phyloP scores from a whole-genome alignment of 2,329 filamentous ascomycete species.

The Epichloe aotearoae region DNA sequence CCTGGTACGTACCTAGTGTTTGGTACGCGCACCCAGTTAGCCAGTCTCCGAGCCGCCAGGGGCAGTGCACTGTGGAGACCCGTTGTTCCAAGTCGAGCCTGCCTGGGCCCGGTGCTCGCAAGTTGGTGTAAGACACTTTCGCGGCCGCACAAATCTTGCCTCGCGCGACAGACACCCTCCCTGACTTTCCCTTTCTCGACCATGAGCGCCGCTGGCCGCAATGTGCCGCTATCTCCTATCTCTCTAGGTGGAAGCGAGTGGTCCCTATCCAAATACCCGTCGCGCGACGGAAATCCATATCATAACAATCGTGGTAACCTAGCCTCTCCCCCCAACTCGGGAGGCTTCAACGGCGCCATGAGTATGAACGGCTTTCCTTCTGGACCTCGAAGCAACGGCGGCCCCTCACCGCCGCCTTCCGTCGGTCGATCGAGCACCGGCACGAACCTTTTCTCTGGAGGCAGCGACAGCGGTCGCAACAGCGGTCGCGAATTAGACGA shows the following conservation, averaged over 20 bases:
- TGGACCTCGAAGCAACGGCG: constrained; percentile 42
- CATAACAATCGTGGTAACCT: constrained; percentile 44
- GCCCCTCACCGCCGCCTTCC: constrained; percentile 77
- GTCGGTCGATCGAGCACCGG: constrained; percentile 76
- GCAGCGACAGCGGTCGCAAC: constrained; percentile 50
- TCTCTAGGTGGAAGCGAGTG: constrained; percentile 77
- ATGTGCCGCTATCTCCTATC: constrained; percentile 68
- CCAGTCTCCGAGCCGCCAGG: constrained; percentile 4
- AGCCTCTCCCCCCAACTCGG: constrained; percentile 55
- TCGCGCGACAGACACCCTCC: constrained; percentile 10
- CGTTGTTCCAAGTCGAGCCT: constrained; percentile 1
- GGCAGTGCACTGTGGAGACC: constrained; percentile 3
- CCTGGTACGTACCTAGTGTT: neutral
- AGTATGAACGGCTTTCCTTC: constrained; percentile 49
- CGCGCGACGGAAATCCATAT: constrained; percentile 36
- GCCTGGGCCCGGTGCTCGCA: constrained; percentile 1
- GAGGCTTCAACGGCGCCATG: constrained; percentile 40
- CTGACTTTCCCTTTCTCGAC: constrained; percentile 19
- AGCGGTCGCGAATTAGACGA: constrained; percentile 49
- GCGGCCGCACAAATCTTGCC: constrained; percentile 5
- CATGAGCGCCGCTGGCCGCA: constrained; percentile 53
- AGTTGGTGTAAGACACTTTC: constrained; percentile 11
- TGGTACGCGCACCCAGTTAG: neutral
- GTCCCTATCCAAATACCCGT: constrained; percentile 58
- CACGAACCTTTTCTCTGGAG: constrained; percentile 53